phyloP scores from a whole-genome alignment of 306 rosid species.

The Cercis canadensis region DNA sequence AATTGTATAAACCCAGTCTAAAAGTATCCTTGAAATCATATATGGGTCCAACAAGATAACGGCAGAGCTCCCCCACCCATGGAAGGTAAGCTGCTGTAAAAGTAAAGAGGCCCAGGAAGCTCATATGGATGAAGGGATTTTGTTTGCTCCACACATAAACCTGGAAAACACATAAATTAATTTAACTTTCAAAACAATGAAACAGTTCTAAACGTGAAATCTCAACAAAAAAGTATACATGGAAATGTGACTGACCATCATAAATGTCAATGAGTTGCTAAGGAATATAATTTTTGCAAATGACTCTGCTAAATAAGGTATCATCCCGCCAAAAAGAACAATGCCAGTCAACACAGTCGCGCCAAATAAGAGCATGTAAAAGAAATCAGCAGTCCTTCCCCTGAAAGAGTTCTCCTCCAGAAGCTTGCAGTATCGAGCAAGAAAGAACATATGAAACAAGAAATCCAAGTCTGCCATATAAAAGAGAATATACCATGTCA shows the following conservation, averaged over 20 bases:
- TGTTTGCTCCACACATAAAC: conserved; percentile 99
- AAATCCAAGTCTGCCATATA: conserved; percentile 85
- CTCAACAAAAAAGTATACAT: conserved; percentile 7
- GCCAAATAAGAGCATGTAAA: conserved; percentile 93
- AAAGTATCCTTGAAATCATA: conserved; percentile 2
- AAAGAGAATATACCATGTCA: conserved; percentile 42
- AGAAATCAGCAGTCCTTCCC: conserved; percentile 95
- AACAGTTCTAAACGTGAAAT: conserved; percentile 1
- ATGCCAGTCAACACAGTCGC: conserved; percentile 89
- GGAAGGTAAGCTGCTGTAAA: conserved; percentile 98
- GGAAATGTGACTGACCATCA: conserved; percentile 70
- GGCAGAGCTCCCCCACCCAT: conserved; percentile 69
- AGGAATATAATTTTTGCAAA: conserved; percentile 91
- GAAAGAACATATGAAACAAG: conserved; percentile 98
- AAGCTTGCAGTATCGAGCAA: conserved; percentile 98
- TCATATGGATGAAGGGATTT: conserved; percentile 95
- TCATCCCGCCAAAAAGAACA: conserved; percentile 93
- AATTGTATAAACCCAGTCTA: conserved; percentile 7
- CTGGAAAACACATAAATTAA: conserved; percentile 47
- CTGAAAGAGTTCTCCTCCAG: conserved; percentile 98
- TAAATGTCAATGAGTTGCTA: conserved; percentile 92
- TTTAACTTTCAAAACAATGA: conserved; percentile 7
- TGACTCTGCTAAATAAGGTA: conserved; percentile 87
- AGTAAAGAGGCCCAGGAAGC: conserved; percentile 92
- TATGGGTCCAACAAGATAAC: conserved; percentile 13